A percentile compares a stretch with the other conserved stretches of the same genome.
These are phyloP conservation scores for Dactylellina parvicollis DNA, from an alignment of 2,329 filamentous ascomycete species.

Conservation along the genomic window DNA sequence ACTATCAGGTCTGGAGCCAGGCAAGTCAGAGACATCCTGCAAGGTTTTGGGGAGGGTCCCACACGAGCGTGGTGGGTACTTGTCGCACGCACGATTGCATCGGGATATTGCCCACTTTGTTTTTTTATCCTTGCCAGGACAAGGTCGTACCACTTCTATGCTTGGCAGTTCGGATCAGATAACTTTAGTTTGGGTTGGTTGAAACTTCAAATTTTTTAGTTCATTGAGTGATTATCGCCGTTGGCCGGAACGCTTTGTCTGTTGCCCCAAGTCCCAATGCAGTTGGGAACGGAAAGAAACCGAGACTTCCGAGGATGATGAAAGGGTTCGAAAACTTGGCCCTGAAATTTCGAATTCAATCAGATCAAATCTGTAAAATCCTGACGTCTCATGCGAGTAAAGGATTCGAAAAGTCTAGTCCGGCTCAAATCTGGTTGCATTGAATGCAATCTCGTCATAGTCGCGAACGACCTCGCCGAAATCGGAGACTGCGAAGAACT, in stretches of 20 bases:
- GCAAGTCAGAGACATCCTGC: slow-evolving; percentile 11
- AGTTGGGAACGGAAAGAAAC: neutral
- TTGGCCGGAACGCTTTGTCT: neutral
- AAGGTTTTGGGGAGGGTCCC: neutral
- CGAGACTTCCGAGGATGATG: too few relatives aligned
- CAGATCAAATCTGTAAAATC: too few relatives aligned
- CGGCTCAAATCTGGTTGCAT: neutral
- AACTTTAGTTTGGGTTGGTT: slow-evolving; percentile 46
- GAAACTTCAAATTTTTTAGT: neutral
- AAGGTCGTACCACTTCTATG: slow-evolving; percentile 40
- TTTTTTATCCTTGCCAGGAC: slow-evolving; percentile 35
- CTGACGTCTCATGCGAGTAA: too few relatives aligned
- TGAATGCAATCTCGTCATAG: neutral
- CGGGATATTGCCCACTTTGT: slow-evolving; percentile 26
- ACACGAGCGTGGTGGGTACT: slow-evolving; percentile 14
- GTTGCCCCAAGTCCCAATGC: neutral
- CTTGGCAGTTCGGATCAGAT: slow-evolving; percentile 55
- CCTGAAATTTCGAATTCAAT: too few relatives aligned
- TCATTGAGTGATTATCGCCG: slow-evolving; percentile 15
- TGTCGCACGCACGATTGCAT: slow-evolving; percentile 18
- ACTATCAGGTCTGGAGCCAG: slow-evolving; percentile 29
- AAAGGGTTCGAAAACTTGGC: too few relatives aligned
- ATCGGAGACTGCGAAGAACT: slow-evolving; percentile 26
- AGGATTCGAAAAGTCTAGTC: too few relatives aligned
- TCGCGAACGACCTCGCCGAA: slow-evolving; percentile 23